Evolutionary conservation across 768 basidiomycete species (phyloP).

Genomic region (Pleurotus platypus): DNA sequence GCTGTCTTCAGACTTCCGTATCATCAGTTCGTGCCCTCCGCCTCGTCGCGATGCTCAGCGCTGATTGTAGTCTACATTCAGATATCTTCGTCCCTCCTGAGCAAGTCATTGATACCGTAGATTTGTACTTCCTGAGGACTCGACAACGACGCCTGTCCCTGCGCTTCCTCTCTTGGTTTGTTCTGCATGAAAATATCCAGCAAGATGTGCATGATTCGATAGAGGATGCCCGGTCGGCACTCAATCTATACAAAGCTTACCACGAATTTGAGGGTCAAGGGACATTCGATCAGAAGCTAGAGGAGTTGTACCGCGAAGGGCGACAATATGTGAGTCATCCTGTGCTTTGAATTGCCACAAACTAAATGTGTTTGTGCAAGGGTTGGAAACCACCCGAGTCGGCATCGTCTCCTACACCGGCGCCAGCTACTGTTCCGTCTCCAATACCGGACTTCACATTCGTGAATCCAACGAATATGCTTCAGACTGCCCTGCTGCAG

Average conservation of each 20-base stretch:
- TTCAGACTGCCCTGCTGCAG: conserved; percentile 1
- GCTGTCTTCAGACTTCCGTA: conserved; percentile 94
- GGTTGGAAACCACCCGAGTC: conserved; percentile 6
- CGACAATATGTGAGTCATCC: conserved; percentile 56
- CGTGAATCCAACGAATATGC: background rate
- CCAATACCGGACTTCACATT: background rate
- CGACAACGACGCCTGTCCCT: conserved; percentile 88
- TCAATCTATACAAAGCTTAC: conserved; percentile 82
- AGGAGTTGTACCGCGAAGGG: conserved; percentile 79
- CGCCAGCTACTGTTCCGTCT: background rate
- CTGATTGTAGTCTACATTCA: conserved; percentile 24
- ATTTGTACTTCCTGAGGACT: conserved; percentile 82
- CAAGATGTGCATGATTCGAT: conserved; percentile 97
- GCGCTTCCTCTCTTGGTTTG: conserved; percentile 91
- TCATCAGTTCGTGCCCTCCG: conserved; percentile 73
- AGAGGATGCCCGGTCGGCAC: conserved; percentile 87
- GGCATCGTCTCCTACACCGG: background rate
- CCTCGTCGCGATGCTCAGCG: background rate
- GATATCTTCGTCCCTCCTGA: conserved; percentile 95
- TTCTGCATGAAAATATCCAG: conserved; percentile 91
- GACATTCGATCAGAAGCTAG: conserved; percentile 82
- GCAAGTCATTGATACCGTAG: conserved; percentile 96
- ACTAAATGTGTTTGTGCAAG: background rate
- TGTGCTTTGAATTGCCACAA: background rate
- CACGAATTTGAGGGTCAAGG: conserved; percentile 71